These are phyloP conservation scores for Lycium ferocissimum DNA, from an alignment of 257 asterid species.

Conservation along the genomic window DNA sequence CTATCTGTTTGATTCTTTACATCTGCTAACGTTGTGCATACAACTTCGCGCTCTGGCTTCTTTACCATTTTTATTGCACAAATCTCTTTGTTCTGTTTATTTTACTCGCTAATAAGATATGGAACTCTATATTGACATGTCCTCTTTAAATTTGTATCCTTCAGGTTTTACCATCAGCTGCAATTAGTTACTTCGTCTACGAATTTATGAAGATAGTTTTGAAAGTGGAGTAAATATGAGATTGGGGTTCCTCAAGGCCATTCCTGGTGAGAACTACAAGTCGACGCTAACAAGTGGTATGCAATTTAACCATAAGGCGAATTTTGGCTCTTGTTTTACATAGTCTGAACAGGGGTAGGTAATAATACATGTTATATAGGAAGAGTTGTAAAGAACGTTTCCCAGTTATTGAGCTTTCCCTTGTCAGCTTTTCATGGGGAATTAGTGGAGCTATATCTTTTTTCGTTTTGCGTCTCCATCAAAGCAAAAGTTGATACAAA, in stretches of 20 bases:
- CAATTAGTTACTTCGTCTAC: constrained; percentile 89
- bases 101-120: background rate
- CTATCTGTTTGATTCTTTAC: background rate
- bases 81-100: background rate
- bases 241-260: constrained; percentile 15
- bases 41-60: background rate
- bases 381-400: background rate
- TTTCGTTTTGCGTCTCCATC: background rate
- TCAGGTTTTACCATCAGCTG: constrained; percentile 98
- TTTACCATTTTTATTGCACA: background rate
- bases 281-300: constrained; percentile 29
- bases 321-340: constrained; percentile 6
- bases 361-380: constrained; percentile 21
- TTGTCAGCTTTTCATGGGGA: background rate
- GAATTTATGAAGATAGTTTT: constrained; percentile 96
- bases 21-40: constrained; percentile 9
- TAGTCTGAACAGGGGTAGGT: constrained; percentile 24
- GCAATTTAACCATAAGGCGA: constrained; percentile 21
- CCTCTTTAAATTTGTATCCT: constrained; percentile 19
- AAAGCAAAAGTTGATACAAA: background rate
- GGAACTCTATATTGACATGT: constrained; percentile 1
- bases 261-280: constrained; percentile 29
- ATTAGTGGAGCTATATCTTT: background rate
- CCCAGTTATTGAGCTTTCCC: background rate
- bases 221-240: constrained; percentile 66